Evolutionary conservation across 495 filamentous ascomycete genomes (phyloP), one percentile per base, ranked within the genome.

Genomic region (Apodospora peruviana): DNA sequence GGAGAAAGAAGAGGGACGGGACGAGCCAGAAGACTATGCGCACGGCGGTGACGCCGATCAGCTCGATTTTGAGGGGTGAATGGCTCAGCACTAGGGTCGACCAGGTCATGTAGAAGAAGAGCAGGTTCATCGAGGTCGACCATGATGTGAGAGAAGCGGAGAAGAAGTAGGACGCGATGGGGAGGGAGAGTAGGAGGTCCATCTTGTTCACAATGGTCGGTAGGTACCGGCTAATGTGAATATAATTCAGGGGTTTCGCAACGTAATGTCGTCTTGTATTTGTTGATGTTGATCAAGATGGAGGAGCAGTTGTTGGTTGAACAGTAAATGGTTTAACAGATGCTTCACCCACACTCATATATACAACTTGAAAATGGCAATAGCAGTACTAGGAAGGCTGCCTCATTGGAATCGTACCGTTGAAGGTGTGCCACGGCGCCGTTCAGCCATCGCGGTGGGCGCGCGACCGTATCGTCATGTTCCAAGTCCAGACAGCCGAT

Each of bases 41-140:
- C 24, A 86, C 68, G 3, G 75, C 76, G 8, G 85, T 55, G 2
- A 82, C 86, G 25, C 82, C 86, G 24, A 85, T 62, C 2, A 95
- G 54, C 64, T 95, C 89, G 50, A 96, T 80, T 47, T 81, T 80
- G 27, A 93, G 70, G 0, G 87, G 83, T 0, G 82, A 68, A 54
- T 94, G 86, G 27, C 84, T 86, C 16, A 90, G 70, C 2, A 93
- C 79, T 9, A 96, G 76, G 0, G 88, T 91, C 7, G 81, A 80
- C 91, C 91, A 96, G 62, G 87, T 91, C 65, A 83, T 80, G 64
- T 89, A 91, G 70, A 96, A 95, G 70, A 95, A 91, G 40, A 95
- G 62, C 16, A 95, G 60, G 60, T 95, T 96, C 48, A 95, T 70
- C 11, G 80, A 88, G 2, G 89, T 90, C 39, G 82, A 83, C 68